Percentiles rank a stretch among this genome's conserved stretches.
Evolutionary conservation across 306 rosid species (phyloP).

Genomic region (Quercus gilva): DNA sequence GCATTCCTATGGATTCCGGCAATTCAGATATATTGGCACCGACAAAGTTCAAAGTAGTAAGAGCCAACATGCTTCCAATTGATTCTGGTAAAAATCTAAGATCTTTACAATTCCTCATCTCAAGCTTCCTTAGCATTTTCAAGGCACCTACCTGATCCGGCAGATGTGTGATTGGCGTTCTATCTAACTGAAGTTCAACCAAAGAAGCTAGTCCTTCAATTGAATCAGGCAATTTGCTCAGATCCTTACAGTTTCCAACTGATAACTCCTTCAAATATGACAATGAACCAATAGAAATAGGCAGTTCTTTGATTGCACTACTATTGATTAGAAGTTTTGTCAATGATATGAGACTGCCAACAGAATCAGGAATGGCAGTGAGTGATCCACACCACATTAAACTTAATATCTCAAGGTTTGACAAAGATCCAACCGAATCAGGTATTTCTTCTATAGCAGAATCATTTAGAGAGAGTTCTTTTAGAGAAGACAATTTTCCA

Average conservation of each 20-base stretch:
- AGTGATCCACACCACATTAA: conserved; percentile 44
- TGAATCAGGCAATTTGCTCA: conserved; percentile 39
- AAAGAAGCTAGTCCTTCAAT: conserved; percentile 37
- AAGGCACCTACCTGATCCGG: conserved; percentile 54
- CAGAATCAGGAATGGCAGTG: conserved; percentile 45
- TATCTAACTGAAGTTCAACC: conserved; percentile 41
- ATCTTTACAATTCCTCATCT: conserved; percentile 40
- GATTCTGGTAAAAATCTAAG: conserved; percentile 56
- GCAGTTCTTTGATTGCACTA: conserved; percentile 43
- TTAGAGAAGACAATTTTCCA: conserved; percentile 44
- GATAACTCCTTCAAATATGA: conserved; percentile 35
- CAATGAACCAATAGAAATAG: conserved; percentile 46
- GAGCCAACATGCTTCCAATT: conserved; percentile 37
- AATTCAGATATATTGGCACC: conserved; percentile 40
- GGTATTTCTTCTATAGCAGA: conserved; percentile 53
- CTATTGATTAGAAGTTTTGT: conserved; percentile 14
- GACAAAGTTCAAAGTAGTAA: conserved; percentile 33
- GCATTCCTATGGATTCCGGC: conserved; percentile 45
- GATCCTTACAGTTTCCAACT: conserved; percentile 28
- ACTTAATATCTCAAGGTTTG: conserved; percentile 52
- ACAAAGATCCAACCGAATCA: conserved; percentile 40
- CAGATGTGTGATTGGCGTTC: conserved; percentile 44
- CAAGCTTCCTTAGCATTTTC: conserved; percentile 48
- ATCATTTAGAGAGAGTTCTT: conserved; percentile 36
- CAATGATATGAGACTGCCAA: conserved; percentile 37